Evolutionary conservation across 1,284 basidiomycete genomes (phyloP).

Genomic region (Gymnopus androsaceus): DNA sequence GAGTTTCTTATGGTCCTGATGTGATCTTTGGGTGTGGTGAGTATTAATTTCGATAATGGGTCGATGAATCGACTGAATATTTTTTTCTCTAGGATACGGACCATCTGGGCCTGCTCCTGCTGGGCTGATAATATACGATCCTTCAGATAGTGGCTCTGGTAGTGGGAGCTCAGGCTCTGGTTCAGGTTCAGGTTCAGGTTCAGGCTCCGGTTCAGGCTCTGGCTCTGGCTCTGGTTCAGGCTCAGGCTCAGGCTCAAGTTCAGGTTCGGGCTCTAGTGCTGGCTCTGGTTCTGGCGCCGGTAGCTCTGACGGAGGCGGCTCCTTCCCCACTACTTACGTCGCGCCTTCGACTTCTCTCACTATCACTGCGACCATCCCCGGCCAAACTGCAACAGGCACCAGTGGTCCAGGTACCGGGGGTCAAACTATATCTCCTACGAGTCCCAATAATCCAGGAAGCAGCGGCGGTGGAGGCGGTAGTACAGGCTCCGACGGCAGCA

Average conservation of each 20-base stretch:
- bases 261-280: too few relatives aligned
- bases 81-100: constrained; percentile 52
- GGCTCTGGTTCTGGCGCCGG: too few relatives aligned
- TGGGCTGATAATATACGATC: constrained; percentile 56
- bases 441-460: constrained; percentile 2
- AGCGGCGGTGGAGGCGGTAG: constrained; percentile 18
- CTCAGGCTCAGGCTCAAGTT: too few relatives aligned
- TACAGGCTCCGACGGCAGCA: constrained; percentile 21
- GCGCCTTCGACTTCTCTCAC: constrained; percentile 29
- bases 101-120: constrained; percentile 51
- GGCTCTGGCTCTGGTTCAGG: too few relatives aligned
- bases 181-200: too few relatives aligned
- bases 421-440: neutral
- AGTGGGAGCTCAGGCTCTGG: too few relatives aligned
- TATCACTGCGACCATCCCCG: constrained; percentile 28
- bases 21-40: constrained; percentile 81
- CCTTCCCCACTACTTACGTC: constrained; percentile 29
- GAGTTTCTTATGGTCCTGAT: constrained; percentile 57
- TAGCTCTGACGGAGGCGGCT: constrained; percentile 2
- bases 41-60: constrained; percentile 28
- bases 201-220: too few relatives aligned
- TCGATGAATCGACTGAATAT: constrained; percentile 9
- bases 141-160: constrained; percentile 18
- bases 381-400: constrained; percentile 21
- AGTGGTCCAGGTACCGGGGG: neutral